A percentile compares a stretch with the other conserved stretches of the same genome.
These are phyloP conservation scores for Aspergillus calidoustus DNA, from an alignment of 2,329 filamentous ascomycete genomes.

Conservation along the genomic window DNA sequence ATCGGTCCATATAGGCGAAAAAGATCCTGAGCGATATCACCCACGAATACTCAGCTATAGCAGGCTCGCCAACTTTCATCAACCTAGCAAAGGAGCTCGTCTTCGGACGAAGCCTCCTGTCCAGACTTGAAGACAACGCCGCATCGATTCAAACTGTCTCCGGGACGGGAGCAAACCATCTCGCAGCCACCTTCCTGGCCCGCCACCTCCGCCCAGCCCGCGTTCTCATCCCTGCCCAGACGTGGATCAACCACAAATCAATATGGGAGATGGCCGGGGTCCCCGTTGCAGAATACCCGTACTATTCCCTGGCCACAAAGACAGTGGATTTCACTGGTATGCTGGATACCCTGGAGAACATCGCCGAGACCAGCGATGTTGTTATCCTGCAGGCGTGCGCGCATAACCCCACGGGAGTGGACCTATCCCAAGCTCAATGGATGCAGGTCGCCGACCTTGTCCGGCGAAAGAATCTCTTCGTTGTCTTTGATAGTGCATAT, in stretches of 20 bases:
- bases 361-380: constrained; percentile 78
- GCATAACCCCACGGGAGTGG: constrained; percentile 95
- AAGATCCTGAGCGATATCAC: no score
- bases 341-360: constrained; percentile 84
- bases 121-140: constrained; percentile 51
- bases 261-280: constrained; percentile 78
- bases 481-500: constrained; percentile 97
- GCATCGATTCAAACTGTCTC: constrained; percentile 86
- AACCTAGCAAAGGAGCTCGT: constrained; percentile 85
- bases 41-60: constrained; percentile 97
- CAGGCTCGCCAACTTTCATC: constrained; percentile 81
- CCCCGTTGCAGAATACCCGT: constrained; percentile 79
- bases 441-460: constrained; percentile 80
- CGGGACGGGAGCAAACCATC: constrained; percentile 89
- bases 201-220: constrained; percentile 77
- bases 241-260: constrained; percentile 97
- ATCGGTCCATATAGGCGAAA: no score
- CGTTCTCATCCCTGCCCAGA: constrained; percentile 90
- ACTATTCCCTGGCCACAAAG: constrained; percentile 71
- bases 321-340: constrained; percentile 53
- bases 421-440: constrained; percentile 92
- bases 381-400: constrained; percentile 93
- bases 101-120: constrained; percentile 59
- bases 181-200: constrained; percentile 87
- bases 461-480: constrained; percentile 81